These are phyloP conservation scores for Leccinum olivaceoglutinosum DNA, from an alignment of 1,284 basidiomycete genomes.

Conservation along the genomic window DNA sequence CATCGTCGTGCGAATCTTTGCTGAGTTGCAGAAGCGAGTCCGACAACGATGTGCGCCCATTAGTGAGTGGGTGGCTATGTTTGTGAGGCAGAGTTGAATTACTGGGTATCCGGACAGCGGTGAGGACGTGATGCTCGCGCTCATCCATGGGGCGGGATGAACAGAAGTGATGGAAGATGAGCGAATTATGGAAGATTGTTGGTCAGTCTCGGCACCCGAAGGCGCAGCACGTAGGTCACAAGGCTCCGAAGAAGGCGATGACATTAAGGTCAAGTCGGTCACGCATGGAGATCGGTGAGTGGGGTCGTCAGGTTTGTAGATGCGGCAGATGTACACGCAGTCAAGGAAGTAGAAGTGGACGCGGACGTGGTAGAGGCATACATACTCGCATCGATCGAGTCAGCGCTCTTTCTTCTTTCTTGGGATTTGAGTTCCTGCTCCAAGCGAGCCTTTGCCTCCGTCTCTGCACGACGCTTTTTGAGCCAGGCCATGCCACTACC, in stretches of 20 bases:
- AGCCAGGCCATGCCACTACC: slow-evolving; percentile 75
- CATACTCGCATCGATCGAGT: slow-evolving; percentile 23
- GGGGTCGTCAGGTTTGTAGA: slow-evolving; percentile 19
- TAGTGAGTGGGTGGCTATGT: slow-evolving; percentile 1
- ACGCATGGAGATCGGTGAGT: slow-evolving; percentile 21
- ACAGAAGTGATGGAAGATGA: neutral
- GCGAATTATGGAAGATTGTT: neutral
- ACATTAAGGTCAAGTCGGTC: slow-evolving; percentile 14
- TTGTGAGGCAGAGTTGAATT: slow-evolving; percentile 9
- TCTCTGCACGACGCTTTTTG: slow-evolving; percentile 49
- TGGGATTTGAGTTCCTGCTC: slow-evolving; percentile 29
- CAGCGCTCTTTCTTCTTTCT: slow-evolving; percentile 22
- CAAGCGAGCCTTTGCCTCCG: slow-evolving; percentile 35
- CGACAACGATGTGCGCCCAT: slow-evolving; percentile 2
- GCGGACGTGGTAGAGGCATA: slow-evolving; percentile 21
- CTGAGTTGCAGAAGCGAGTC: neutral
- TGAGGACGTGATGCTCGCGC: slow-evolving; percentile 20
- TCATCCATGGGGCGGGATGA: slow-evolving; percentile 13
- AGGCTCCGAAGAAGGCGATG: slow-evolving; percentile 5
- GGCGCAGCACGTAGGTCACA: neutral
- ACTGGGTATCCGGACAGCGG: slow-evolving; percentile 19
- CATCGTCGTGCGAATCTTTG: neutral
- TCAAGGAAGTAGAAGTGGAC: slow-evolving; percentile 19
- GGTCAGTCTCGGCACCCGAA: neutral
- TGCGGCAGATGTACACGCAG: slow-evolving; percentile 18